phyloP scores from a whole-genome alignment of 441 rosid genomes.

The Hura crepitans region DNA sequence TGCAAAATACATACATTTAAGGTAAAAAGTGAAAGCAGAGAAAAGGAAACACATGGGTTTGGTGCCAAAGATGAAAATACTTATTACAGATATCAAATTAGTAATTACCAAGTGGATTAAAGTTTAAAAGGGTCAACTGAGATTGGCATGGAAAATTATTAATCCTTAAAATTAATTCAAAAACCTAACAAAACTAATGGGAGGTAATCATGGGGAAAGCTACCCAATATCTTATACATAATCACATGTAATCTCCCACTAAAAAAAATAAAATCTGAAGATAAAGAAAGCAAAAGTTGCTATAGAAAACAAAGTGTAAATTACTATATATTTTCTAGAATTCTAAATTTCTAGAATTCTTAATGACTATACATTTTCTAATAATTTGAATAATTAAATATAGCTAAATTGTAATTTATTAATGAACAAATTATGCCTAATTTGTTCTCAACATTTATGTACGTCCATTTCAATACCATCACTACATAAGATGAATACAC shows the following conservation, averaged over 20 bases:
- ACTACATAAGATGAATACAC: too few species aligned
- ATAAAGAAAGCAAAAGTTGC: slow-evolving; percentile 34
- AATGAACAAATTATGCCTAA: too few species aligned
- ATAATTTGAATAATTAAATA: too few species aligned
- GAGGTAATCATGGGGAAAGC: slow-evolving; percentile 35
- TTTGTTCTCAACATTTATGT: too few species aligned
- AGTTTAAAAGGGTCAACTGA: slow-evolving; percentile 20
- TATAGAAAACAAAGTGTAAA: too few species aligned
- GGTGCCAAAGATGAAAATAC: slow-evolving; percentile 4
- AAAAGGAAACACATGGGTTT: slow-evolving; percentile 9
- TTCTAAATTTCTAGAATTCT: too few species aligned
- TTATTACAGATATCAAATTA: slow-evolving; percentile 2
- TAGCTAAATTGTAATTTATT: too few species aligned
- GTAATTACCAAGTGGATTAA: slow-evolving; percentile 13
- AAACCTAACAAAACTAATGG: slow-evolving; percentile 25
- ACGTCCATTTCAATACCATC: too few species aligned
- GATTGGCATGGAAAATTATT: slow-evolving; percentile 24
- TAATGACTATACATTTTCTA: too few species aligned
- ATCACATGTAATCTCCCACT: slow-evolving; percentile 37
- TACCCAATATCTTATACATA: slow-evolving; percentile 27
- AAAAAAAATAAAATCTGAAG: slow-evolving; percentile 14
- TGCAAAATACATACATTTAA: not conserved
- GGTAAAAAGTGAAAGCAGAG: too few species aligned
- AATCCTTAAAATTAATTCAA: slow-evolving; percentile 26
- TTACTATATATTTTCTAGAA: too few species aligned